Percentiles rank a stretch among this genome's conserved stretches.
phyloP scores from a whole-genome alignment of 2,329 filamentous ascomycete species.

The Venturia aucupariae region DNA sequence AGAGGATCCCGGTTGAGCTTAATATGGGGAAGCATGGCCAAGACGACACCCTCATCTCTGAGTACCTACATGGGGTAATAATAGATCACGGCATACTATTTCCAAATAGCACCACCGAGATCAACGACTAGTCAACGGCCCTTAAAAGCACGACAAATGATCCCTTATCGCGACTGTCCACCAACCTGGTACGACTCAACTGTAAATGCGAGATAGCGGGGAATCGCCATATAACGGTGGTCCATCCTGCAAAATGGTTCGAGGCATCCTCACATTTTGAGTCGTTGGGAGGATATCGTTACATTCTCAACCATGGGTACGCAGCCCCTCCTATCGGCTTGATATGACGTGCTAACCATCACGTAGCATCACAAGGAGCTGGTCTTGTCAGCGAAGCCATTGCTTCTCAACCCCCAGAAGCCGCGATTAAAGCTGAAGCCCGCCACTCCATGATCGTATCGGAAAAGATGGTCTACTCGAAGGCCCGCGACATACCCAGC shows the following conservation, averaged over 20 bases:
- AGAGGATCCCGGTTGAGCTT: not conserved
- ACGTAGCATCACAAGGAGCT: not conserved
- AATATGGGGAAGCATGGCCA: not conserved
- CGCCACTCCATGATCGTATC: slow-evolving; percentile 1
- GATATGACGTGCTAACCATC: slow-evolving; percentile 2
- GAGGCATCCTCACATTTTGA: not conserved
- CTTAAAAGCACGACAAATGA: not conserved
- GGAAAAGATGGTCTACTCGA: not conserved
- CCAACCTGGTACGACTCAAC: not conserved
- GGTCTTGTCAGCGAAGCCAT: slow-evolving; percentile 10
- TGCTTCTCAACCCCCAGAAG: slow-evolving; percentile 5
- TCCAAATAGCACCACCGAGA: not conserved
- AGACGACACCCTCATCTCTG: not conserved
- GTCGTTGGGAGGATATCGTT: not conserved
- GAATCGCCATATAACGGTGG: not conserved
- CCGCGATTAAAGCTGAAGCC: not conserved
- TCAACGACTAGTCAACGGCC: not conserved
- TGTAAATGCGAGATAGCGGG: not conserved
- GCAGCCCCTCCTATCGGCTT: not conserved
- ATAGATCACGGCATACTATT: not conserved
- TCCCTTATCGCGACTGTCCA: not conserved
- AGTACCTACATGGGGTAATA: not conserved
- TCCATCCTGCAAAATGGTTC: not conserved
- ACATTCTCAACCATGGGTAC: not conserved
- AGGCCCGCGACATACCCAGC: not conserved